Conservation (phyloP, 495 filamentous ascomycete species). For the Hypoxylon intermedium region DNA sequence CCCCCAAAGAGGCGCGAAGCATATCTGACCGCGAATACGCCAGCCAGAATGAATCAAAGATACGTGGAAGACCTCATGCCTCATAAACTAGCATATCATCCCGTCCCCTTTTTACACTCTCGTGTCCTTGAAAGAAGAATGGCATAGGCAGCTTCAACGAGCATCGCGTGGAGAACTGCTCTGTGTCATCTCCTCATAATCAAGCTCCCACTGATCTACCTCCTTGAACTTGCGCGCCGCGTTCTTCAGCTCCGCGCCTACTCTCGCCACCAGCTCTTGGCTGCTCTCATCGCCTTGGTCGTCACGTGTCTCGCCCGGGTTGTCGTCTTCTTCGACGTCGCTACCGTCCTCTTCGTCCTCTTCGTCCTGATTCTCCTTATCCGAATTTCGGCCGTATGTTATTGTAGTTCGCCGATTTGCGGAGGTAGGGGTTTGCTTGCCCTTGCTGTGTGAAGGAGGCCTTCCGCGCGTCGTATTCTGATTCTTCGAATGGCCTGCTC, state of each 20-base stretch:
- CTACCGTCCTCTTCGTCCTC: slow-evolving; percentile 29
- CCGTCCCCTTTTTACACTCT: not conserved
- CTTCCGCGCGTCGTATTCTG: slow-evolving; percentile 9
- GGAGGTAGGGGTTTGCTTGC: slow-evolving; percentile 17
- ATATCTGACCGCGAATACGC: not conserved
- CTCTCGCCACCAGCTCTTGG: slow-evolving; percentile 36
- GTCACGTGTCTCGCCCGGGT: not conserved
- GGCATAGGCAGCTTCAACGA: too few species aligned
- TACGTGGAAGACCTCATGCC: slow-evolving; percentile 7
- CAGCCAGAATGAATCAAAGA: slow-evolving; percentile 3
- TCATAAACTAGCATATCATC: slow-evolving; percentile 19
- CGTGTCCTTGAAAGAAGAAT: not conserved
- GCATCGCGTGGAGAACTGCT: slow-evolving; percentile 47
- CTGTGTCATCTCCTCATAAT: slow-evolving; percentile 53
- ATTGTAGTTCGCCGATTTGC: slow-evolving; percentile 37
- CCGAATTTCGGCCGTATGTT: slow-evolving; percentile 49
- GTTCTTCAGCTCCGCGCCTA: slow-evolving; percentile 52
- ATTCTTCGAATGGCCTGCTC: slow-evolving; percentile 21
- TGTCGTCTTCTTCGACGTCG: slow-evolving; percentile 23
- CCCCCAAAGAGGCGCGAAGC: slow-evolving; percentile 6
- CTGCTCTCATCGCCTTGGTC: slow-evolving; percentile 32
- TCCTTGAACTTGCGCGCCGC: slow-evolving; percentile 59
- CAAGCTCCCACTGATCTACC: slow-evolving; percentile 58
- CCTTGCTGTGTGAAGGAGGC: slow-evolving; percentile 21
- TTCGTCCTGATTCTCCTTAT: slow-evolving; percentile 53